Conservation (phyloP, 768 basidiomycete species). For the Mrakia blollopis region DNA sequence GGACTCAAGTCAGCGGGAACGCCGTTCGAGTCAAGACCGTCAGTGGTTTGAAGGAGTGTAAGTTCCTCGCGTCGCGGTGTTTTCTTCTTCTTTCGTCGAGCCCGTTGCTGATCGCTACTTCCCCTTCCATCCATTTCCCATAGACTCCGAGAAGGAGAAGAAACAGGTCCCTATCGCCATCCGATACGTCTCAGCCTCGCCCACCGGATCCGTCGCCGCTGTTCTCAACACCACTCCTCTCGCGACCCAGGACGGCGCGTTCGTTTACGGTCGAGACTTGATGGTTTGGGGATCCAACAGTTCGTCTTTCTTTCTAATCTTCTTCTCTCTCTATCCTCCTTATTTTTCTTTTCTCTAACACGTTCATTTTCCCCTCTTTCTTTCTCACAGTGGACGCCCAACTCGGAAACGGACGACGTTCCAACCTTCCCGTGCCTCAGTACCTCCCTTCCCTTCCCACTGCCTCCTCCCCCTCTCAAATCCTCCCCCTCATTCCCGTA, state of each 20-base stretch:
- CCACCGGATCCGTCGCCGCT: conserved; percentile 36
- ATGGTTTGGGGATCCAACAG: conserved; percentile 45
- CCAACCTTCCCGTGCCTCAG: conserved; percentile 47
- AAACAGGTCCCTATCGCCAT: conserved; percentile 34
- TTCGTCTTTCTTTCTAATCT: conserved; percentile 32
- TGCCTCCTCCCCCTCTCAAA: conserved; percentile 32
- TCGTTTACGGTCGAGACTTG: conserved; percentile 43
- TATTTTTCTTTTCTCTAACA: not conserved
- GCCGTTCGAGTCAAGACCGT: conserved; percentile 26
- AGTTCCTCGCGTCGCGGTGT: not conserved
- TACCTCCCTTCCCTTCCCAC: conserved; percentile 43
- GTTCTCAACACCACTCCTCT: conserved; percentile 35
- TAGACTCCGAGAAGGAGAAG: conserved; percentile 33
- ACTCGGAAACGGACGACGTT: conserved; percentile 47
- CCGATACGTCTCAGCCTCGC: conserved; percentile 34
- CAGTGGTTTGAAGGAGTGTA: conserved; percentile 24
- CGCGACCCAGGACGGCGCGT: conserved; percentile 23
- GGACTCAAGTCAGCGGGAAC: conserved; percentile 17
- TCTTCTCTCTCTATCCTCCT: not conserved
- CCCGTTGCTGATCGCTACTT: not conserved
- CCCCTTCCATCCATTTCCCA: no score
- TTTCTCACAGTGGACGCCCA: conserved; percentile 39
- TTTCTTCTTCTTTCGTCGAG: not conserved
- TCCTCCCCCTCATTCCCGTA: conserved; percentile 22
- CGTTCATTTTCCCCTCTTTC: not conserved